Evolutionary conservation across 495 filamentous ascomycete genomes (phyloP), one percentile per base, ranked within the genome.

Genomic region (Penicillium angulare): DNA sequence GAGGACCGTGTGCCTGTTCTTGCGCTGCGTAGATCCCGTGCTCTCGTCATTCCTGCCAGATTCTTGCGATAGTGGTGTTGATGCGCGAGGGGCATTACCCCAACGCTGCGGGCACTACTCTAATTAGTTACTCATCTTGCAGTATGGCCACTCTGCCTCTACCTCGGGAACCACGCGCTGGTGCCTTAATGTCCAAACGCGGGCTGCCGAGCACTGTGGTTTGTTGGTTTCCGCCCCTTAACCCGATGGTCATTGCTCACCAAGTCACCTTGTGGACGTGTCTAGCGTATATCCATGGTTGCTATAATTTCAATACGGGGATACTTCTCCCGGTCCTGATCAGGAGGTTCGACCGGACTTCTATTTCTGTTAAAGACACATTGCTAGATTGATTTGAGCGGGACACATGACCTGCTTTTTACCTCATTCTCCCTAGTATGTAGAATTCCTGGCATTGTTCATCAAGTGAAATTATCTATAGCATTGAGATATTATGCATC

Each of bases 81-180:
- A 7, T 31, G 8, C 5, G 27, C 1, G 13, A 31, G 22, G 38
- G 10, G 38, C 20, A 21, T n/a, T 1, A 13, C 38, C 20, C 13
- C 7, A 5, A 13, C 6, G 38, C 38, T 41, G 38, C 38, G 21
- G 38, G 21, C 18, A 24, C 20, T 41, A 41, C 38, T 41, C 38
- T 41, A 41, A 41, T 41, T 41, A 24, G 38, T 41, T 41, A 21
- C 6, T 21, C 33, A 10, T 17, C 21, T 41, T 31, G 27, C 27
- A 31, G 38, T n/a, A 24, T n/a, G 20, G 13, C 21, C 21, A 21
- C 21, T 26, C 24, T 41, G 38, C 34, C 34, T 38, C 16, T 13
- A 21, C 38, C 38, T 41, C 38, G 38, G 38, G 38, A 41, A 41
- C 38, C 38, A 18, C 38, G 38, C 38, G 20, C 22, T 41, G 38